Conservation (phyloP, 2,329 filamentous ascomycete genomes). For the Beauveria caledonica region DNA sequence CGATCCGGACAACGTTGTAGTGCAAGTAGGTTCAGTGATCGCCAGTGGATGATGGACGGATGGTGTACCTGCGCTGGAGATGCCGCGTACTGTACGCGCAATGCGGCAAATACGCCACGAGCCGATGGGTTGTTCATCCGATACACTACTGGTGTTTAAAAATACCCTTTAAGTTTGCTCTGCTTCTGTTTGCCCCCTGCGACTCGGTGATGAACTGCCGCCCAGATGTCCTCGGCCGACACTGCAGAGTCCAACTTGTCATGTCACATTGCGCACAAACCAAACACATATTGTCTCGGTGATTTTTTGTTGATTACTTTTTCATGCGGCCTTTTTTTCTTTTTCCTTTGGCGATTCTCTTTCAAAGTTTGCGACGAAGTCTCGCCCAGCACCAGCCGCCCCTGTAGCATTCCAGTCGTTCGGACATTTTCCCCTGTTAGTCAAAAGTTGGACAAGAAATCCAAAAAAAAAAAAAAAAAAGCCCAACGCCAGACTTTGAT, state of each 20-base stretch:
- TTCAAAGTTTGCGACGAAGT: too few species aligned
- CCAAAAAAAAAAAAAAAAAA: too few species aligned
- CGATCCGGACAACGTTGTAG: not conserved
- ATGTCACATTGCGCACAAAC: not conserved
- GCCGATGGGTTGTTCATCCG: not conserved
- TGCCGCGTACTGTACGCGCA: too few species aligned
- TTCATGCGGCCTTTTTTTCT: not conserved
- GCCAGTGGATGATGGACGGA: not conserved
- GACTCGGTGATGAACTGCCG: not conserved
- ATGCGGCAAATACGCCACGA: not conserved
- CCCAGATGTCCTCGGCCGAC: not conserved
- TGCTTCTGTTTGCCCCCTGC: not conserved
- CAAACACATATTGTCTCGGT: not conserved
- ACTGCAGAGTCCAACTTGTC: not conserved
- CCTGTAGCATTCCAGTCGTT: too few species aligned
- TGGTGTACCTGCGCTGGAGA: not conserved
- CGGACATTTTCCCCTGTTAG: too few species aligned
- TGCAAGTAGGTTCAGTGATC: not conserved
- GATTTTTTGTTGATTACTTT: too few species aligned
- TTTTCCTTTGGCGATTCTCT: too few species aligned
- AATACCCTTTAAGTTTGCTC: not conserved
- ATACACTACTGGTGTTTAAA: not conserved
- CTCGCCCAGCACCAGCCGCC: too few species aligned
- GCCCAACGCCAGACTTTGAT: too few species aligned
- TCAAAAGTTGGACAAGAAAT: too few species aligned